phyloP scores from a whole-genome alignment of 2,329 filamentous ascomycete species.

The Hymenoscyphus albidus region DNA sequence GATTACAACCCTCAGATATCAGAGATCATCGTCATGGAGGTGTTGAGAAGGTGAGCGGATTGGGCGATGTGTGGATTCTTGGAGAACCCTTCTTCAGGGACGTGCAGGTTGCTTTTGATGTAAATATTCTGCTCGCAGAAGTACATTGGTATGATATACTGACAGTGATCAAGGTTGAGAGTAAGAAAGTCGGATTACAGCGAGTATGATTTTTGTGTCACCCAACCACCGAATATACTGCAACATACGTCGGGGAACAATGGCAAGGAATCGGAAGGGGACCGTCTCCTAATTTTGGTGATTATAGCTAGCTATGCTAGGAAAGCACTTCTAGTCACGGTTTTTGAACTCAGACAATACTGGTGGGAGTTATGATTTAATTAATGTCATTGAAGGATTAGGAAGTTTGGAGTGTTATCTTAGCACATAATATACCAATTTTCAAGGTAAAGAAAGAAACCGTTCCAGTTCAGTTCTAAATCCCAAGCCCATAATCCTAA shows the following conservation, averaged over 20 bases:
- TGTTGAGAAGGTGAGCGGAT: constrained; percentile 13
- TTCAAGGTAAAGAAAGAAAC: not conserved
- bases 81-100: constrained; percentile 29
- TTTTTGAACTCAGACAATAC: not conserved
- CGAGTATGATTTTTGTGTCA: not conserved
- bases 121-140: constrained; percentile 10
- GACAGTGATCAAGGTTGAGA: not conserved
- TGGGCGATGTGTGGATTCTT: constrained; percentile 24
- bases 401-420: not conserved
- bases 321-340: not conserved
- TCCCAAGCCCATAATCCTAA: not conserved
- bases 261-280: no score
- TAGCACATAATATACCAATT: not conserved
- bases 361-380: not conserved
- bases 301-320: not conserved
- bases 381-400: not conserved
- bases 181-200: not conserved
- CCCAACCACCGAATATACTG: not conserved
- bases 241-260: not conserved
- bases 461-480: not conserved
- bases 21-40: not conserved
- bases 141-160: not conserved
- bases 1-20: not conserved
- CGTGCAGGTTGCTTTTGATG: constrained; percentile 27
- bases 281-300: not conserved